These are phyloP conservation scores for Dactylonectria estremocensis DNA, from an alignment of 2,329 filamentous ascomycete species.

Conservation along the genomic window DNA sequence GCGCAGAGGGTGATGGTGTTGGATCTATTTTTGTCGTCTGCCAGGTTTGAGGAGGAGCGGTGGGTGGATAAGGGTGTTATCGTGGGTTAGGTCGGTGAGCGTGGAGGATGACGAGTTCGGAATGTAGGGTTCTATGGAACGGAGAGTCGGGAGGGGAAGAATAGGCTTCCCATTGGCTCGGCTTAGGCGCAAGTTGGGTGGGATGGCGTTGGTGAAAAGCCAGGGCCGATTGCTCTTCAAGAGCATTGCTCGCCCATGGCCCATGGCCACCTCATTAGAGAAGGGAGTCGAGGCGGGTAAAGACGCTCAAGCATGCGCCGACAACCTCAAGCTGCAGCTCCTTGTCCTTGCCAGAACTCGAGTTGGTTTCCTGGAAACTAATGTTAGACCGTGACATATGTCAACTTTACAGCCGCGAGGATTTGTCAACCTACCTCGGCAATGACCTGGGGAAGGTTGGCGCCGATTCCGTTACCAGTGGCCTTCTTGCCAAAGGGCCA, in stretches of 20 bases:
- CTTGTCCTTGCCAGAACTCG: slow-evolving; percentile 83
- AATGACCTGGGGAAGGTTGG: slow-evolving; percentile 91
- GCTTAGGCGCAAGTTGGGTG: slow-evolving; percentile 37
- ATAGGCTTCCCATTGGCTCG: slow-evolving; percentile 33
- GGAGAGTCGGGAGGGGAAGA: slow-evolving; percentile 33
- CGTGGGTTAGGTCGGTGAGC: slow-evolving; percentile 32
- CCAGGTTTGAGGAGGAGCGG: slow-evolving; percentile 18
- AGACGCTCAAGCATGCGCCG: slow-evolving; percentile 95
- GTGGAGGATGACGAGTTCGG: slow-evolving; percentile 25
- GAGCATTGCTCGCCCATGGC: slow-evolving; percentile 27
- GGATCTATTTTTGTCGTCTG: slow-evolving; percentile 21
- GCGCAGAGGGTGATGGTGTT: slow-evolving; percentile 24
- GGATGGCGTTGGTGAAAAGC: slow-evolving; percentile 22
- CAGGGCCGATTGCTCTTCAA: slow-evolving; percentile 31
- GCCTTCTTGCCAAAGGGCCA: slow-evolving; percentile 95
- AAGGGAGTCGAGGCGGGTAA: slow-evolving; percentile 96
- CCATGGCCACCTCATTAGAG: slow-evolving; percentile 68
- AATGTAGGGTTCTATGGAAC: slow-evolving; percentile 35
- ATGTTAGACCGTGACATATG: slow-evolving; percentile 34
- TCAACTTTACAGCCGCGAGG: not conserved
- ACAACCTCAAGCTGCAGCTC: slow-evolving; percentile 98
- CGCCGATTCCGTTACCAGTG: slow-evolving; percentile 85
- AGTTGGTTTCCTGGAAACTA: slow-evolving; percentile 78
- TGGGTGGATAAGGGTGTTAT: slow-evolving; percentile 31
- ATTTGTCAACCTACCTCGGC: slow-evolving; percentile 71